Base-by-base conservation (phyloP, 805 yeast genomes). In the Starmerella davenportii region DNA sequence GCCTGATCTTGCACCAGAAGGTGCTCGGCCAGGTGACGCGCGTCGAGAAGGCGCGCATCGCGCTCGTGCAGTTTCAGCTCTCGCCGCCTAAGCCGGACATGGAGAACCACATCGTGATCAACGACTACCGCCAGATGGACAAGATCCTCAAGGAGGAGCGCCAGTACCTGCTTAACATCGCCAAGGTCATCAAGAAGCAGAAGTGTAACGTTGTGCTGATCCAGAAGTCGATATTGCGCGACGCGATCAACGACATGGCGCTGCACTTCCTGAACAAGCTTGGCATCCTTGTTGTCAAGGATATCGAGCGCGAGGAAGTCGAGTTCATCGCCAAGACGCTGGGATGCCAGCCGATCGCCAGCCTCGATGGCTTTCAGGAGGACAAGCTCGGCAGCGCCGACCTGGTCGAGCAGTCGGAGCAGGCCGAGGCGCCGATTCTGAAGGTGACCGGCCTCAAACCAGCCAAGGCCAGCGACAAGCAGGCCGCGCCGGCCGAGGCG, bases 101-200 rank as follows among this genome's bases (percentile, higher is more conserved):
- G 78, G 98, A 90, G 64, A 90, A 90, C 60, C 87, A 85, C 56
- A 87, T 90, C 36, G 93, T 90, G 41, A 96, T 90, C 39, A 90
- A 80, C 56, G 99, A 90, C 60, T 90, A 90, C 65, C 74, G 98
- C 61, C 98, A 90, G 62, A 90, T 90, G 99, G 99, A 90, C 62
- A 90, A 87, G 64, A 90, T 90, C 51, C 68, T 90, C 56, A 90
- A 92, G 57, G 99, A 90, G 63, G 98, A 90, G 67, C 76, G 99
- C 58, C 90, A 94, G 21, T 90, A 90, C 57, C 64, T 90, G 54
- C 70, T 90, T 56, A 87, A 87, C 59, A 79, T 90, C 57, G 85
- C 95, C 66, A 90, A 90, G 62, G 82, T 81, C 57, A 82, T 90
- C 63, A 90, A 92, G 57, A 90, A 90, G 68, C 78, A 95, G 48